These are phyloP conservation scores for Candida chauliodis DNA, from an alignment of 805 yeast genomes.

Conservation along the genomic window DNA sequence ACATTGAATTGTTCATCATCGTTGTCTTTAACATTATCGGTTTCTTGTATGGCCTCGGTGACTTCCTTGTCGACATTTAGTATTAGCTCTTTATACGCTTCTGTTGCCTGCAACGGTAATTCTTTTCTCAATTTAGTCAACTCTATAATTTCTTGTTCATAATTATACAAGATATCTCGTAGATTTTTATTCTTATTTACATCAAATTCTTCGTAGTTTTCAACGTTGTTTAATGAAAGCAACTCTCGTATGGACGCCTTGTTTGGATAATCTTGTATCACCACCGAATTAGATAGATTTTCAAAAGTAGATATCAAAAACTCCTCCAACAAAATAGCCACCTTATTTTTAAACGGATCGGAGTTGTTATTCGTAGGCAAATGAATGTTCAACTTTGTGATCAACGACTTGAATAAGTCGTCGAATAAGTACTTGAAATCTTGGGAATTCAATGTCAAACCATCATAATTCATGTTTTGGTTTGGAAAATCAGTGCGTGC, in stretches of 20 bases:
- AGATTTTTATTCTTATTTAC: slow-evolving; percentile 56
- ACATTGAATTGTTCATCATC: slow-evolving; percentile 13
- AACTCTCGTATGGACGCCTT: slow-evolving; percentile 21
- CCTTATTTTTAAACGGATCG: slow-evolving; percentile 46
- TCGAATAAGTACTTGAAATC: slow-evolving; percentile 51
- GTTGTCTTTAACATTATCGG: slow-evolving; percentile 9
- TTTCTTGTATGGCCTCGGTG: slow-evolving; percentile 21
- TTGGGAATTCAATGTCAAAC: slow-evolving; percentile 23
- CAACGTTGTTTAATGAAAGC: slow-evolving; percentile 26
- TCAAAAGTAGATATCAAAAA: slow-evolving; percentile 55
- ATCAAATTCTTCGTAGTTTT: slow-evolving; percentile 69
- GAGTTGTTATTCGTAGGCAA: slow-evolving; percentile 42
- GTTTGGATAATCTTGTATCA: slow-evolving; percentile 48
- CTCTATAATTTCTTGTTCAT: slow-evolving; percentile 59
- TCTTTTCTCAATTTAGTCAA: slow-evolving; percentile 54
- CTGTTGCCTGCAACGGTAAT: slow-evolving; percentile 43
- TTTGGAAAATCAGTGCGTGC: slow-evolving; percentile 4
- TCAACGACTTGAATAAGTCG: slow-evolving; percentile 40
- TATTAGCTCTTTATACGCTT: slow-evolving; percentile 33
- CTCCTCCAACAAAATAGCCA: slow-evolving; percentile 40
- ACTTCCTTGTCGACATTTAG: slow-evolving; percentile 28
- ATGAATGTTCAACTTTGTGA: slow-evolving; percentile 45
- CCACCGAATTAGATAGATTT: slow-evolving; percentile 50
- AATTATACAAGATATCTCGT: slow-evolving; percentile 51
- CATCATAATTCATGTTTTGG: background rate